Percentiles rank a stretch among this genome's conserved stretches.
Conservation (phyloP, 345 rosid genomes). For the Gossypium raimondii region DNA sequence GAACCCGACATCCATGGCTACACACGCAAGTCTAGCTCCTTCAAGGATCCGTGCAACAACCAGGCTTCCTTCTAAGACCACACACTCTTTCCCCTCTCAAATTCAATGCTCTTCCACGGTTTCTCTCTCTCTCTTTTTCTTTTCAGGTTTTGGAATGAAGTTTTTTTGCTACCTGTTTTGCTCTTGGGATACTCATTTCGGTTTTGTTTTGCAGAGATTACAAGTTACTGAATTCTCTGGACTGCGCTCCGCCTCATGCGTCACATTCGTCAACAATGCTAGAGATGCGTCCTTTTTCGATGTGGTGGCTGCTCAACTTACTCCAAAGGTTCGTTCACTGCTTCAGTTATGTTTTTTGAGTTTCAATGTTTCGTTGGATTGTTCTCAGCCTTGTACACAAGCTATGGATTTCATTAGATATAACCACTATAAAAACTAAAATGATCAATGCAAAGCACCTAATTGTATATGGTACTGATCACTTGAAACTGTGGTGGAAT, state of each 20-base stretch:
- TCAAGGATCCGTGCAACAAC: conserved; percentile 62
- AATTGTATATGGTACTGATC: neutral
- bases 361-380: neutral
- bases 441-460: neutral
- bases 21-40: conserved; percentile 87
- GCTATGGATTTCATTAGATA: neutral
- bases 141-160: neutral
- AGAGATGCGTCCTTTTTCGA: conserved; percentile 66
- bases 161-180: conserved; percentile 9
- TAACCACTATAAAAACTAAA: neutral
- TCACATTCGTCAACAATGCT: conserved; percentile 34
- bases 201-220: conserved; percentile 45
- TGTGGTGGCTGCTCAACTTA: conserved; percentile 65
- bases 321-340: conserved; percentile 46
- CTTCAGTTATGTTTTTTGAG: neutral
- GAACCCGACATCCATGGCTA: conserved; percentile 52
- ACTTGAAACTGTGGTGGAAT: conserved; percentile 11
- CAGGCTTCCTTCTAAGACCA: conserved; percentile 51
- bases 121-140: neutral
- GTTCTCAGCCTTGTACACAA: neutral
- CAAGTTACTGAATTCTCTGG: conserved; percentile 78
- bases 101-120: conserved; percentile 81
- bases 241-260: conserved; percentile 40
- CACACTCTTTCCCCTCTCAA: conserved; percentile 62
- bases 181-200: neutral